A percentile compares a stretch with the other conserved stretches of the same genome.
Conservation (phyloP, 257 asterid genomes). For the Capsicum rhomboideum region DNA sequence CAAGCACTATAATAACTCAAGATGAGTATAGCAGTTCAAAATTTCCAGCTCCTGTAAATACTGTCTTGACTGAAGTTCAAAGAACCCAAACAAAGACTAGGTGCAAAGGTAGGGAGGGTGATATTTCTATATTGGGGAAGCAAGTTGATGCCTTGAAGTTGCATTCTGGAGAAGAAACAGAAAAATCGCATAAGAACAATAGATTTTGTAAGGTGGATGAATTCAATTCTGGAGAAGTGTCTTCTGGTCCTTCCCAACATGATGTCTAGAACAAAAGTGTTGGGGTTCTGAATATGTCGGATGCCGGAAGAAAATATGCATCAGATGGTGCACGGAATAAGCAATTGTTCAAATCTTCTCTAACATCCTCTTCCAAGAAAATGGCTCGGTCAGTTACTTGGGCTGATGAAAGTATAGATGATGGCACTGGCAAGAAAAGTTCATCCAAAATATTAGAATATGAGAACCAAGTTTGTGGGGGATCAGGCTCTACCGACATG, state of each 20-base stretch:
- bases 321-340: slow-evolving; percentile 11
- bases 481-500: slow-evolving; percentile 17
- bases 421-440: slow-evolving; percentile 3
- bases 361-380: slow-evolving; percentile 59
- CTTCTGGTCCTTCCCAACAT: slow-evolving; percentile 21
- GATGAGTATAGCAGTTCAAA: slow-evolving; percentile 67
- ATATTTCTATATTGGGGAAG: slow-evolving; percentile 14
- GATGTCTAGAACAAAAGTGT: not conserved
- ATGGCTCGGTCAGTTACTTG: slow-evolving; percentile 53
- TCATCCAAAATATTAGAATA: slow-evolving; percentile 20
- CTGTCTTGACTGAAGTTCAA: slow-evolving; percentile 18
- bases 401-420: slow-evolving; percentile 62
- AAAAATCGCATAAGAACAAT: slow-evolving; percentile 5
- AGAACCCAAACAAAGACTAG: slow-evolving; percentile 25
- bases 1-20: slow-evolving; percentile 49
- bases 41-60: slow-evolving; percentile 13
- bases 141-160: slow-evolving; percentile 26
- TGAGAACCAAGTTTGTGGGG: slow-evolving; percentile 13
- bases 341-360: slow-evolving; percentile 45
- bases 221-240: slow-evolving; percentile 19
- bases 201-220: slow-evolving; percentile 13
- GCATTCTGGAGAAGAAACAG: slow-evolving; percentile 20
- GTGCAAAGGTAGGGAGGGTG: slow-evolving; percentile 7
- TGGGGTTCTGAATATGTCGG: slow-evolving; percentile 9
- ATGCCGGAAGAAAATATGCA: slow-evolving; percentile 17